Conservation (phyloP, 176 grass and related monocot species). For the Elymus sibiricus region DNA sequence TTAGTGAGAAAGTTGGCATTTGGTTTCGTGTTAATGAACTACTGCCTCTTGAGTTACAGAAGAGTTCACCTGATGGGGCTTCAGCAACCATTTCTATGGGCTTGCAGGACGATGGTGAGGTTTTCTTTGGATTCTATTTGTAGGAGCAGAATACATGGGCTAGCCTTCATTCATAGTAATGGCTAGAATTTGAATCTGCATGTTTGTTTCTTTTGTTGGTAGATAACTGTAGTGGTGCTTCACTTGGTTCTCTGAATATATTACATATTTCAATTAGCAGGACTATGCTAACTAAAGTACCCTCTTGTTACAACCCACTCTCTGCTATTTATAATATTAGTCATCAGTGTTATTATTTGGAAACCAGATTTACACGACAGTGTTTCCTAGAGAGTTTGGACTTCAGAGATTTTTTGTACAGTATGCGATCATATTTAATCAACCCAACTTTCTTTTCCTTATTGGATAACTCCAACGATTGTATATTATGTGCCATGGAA, state of each 20-base stretch:
- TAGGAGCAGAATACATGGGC: slow-evolving; percentile 27
- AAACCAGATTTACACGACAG: not conserved
- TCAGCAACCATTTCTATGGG: slow-evolving; percentile 24
- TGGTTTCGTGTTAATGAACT: slow-evolving; percentile 78
- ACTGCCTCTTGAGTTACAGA: slow-evolving; percentile 68
- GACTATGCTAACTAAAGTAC: not conserved
- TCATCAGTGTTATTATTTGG: not conserved
- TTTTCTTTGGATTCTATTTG: slow-evolving; percentile 23
- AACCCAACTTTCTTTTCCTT: not conserved
- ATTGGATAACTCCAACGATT: not conserved
- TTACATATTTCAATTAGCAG: not conserved
- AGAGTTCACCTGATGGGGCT: slow-evolving; percentile 50
- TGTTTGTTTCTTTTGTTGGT: not conserved
- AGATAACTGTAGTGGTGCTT: not conserved
- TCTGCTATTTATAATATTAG: not conserved
- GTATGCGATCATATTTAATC: slow-evolving; percentile 11
- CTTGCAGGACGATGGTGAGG: slow-evolving; percentile 44
- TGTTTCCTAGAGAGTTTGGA: not conserved
- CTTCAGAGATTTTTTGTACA: not conserved
- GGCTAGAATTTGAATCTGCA: not conserved
- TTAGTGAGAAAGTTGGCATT: slow-evolving; percentile 81
- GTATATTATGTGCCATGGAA: slow-evolving; percentile 6
- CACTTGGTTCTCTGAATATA: not conserved
- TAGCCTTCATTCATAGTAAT: slow-evolving; percentile 5
- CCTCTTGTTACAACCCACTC: not conserved